phyloP scores from a whole-genome alignment of 2,329 filamentous ascomycete species.

The Anthostomella pinea region DNA sequence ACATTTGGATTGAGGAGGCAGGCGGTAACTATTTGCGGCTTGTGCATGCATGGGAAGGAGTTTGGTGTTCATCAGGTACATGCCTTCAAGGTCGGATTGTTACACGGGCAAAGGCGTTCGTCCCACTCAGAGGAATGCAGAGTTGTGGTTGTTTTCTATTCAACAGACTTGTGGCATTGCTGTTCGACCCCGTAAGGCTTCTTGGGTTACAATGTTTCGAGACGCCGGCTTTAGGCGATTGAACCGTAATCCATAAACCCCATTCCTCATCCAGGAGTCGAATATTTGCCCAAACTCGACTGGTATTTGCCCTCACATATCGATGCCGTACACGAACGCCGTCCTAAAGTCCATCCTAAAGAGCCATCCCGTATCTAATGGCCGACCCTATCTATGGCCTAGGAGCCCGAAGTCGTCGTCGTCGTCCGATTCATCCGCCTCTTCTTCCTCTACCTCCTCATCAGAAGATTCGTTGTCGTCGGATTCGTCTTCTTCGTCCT shows the following conservation, averaged over 20 bases:
- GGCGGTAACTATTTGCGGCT: background rate
- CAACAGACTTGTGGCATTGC: too few relatives aligned
- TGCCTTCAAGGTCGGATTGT: too few relatives aligned
- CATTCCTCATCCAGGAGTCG: slow-evolving; percentile 2
- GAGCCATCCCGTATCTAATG: slow-evolving; percentile 15
- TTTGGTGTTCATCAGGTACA: slow-evolving; percentile 10
- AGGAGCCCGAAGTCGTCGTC: slow-evolving; percentile 41
- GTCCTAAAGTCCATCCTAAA: slow-evolving; percentile 18
- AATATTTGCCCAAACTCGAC: slow-evolving; percentile 11
- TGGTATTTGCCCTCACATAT: slow-evolving; percentile 23
- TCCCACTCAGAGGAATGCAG: too few relatives aligned
- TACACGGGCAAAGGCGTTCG: too few relatives aligned
- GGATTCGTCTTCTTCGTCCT: slow-evolving; percentile 34
- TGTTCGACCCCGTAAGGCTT: too few relatives aligned
- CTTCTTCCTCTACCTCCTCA: slow-evolving; percentile 46
- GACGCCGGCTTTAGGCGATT: too few relatives aligned
- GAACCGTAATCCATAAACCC: background rate
- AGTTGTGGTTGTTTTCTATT: too few relatives aligned
- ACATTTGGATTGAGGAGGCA: too few relatives aligned
- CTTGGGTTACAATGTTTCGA: too few relatives aligned
- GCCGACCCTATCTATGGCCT: slow-evolving; percentile 29
- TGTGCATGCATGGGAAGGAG: slow-evolving; percentile 8
- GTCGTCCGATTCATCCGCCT: slow-evolving; percentile 45
- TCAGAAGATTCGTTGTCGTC: slow-evolving; percentile 33
- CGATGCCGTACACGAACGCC: slow-evolving; percentile 29